Base-by-base conservation (phyloP, 2,329 filamentous ascomycete genomes). In the Emmonsia crescens region DNA sequence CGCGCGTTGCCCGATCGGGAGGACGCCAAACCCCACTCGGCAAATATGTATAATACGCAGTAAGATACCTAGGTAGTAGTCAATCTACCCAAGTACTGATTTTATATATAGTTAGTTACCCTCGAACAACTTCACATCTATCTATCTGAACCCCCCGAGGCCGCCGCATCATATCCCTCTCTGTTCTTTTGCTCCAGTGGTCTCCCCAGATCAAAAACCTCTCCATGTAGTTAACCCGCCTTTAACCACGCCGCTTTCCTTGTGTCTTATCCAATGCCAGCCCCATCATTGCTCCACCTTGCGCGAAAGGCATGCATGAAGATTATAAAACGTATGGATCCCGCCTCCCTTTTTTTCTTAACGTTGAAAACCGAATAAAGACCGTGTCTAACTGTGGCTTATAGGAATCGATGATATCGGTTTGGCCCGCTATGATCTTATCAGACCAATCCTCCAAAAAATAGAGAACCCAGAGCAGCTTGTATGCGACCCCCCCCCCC, bases 381-480 rank as follows among this genome's bases (percentile, higher is more conserved):
- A 59, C 8, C 56, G 59, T 19, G 16, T 29, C 62, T 58, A 51
- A 62, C 40, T 54, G 31, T 60, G 27, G 29, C 29, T 14, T 52
- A 48, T 56, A 82, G 79, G 78, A 61, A 80, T 96, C 61, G 80
- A 80, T 54, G 86, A 89, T 72, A 79, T 96, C 52, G 89, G 89
- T 66, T 82, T 86, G 61, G 78, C 92, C 46, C 85, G 87, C 2
- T 90, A 88, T 75, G 75, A 81, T 29, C 77, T 87, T 64, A 82
- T 89, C 59, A 80, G 82, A 8, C 82, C 84, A 0, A 83, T 96
- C 48, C 83, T 97, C 38, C 70, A 83, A 59, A 86, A 85, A 62
- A 78, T 97, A 61, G 85, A 88, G 60, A 87, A 82, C 65, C 86
- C 91, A 1, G 76, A 82, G 52, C 91, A 96, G 72, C 84, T 97